Conservation (phyloP, 2,329 filamentous ascomycete species). For the Aspergillus chevalieri region DNA sequence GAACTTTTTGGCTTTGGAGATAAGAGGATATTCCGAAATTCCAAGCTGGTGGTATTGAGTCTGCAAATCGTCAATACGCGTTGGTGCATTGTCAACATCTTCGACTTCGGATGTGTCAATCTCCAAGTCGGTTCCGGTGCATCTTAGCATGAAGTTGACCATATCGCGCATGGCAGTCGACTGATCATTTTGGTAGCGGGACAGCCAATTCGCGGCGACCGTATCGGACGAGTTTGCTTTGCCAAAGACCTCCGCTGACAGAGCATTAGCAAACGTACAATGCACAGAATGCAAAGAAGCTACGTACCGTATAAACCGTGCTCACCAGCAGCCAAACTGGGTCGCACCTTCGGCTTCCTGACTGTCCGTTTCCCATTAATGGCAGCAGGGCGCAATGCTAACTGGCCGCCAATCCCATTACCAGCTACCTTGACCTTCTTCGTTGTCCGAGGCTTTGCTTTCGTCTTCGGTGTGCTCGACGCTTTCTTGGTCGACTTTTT, state of each 20-base stretch:
- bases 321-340: constrained; percentile 48
- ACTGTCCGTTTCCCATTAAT: constrained; percentile 39
- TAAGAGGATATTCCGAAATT: constrained; percentile 85
- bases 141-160: constrained; percentile 57
- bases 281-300: constrained; percentile 1
- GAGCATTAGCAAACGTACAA: constrained; percentile 16
- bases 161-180: constrained; percentile 51
- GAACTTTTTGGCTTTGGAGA: constrained; percentile 71
- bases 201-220: constrained; percentile 53
- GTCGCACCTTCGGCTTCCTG: constrained; percentile 47
- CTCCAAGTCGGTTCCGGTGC: constrained; percentile 73
- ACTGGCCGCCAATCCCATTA: constrained; percentile 39
- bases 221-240: constrained; percentile 50
- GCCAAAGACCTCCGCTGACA: constrained; percentile 54
- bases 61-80: constrained; percentile 76
- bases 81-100: constrained; percentile 80
- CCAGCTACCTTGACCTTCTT: constrained; percentile 54
- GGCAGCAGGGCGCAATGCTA: constrained; percentile 50
- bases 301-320: constrained; percentile 53
- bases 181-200: constrained; percentile 51
- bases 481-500: constrained; percentile 27
- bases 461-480: constrained; percentile 35
- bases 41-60: constrained; percentile 76
- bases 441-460: constrained; percentile 24
- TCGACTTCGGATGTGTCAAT: constrained; percentile 78